phyloP scores from a whole-genome alignment of 148 eudicot genomes.

The Pouteria glomerata region DNA sequence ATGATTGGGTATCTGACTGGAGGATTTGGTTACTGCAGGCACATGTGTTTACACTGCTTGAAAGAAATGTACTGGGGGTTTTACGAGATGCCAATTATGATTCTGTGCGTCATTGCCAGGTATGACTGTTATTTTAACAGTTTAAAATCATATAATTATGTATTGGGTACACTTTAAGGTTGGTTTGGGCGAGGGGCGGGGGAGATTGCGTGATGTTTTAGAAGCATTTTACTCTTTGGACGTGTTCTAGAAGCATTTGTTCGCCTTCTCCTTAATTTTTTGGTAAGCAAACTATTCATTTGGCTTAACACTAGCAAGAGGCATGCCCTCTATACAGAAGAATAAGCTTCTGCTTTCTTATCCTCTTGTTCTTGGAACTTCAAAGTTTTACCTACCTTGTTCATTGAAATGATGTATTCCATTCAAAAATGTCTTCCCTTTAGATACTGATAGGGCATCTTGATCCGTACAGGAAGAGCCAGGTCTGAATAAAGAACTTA shows the following conservation, averaged over 20 bases:
- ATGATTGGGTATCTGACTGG: conserved; percentile 7
- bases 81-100: conserved; percentile 42
- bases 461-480: background rate
- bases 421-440: background rate
- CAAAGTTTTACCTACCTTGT: background rate
- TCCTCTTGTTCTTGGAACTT: too few relatives aligned
- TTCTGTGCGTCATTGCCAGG: conserved; percentile 36
- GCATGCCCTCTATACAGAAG: too few relatives aligned
- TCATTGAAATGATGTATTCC: background rate
- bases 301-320: too few relatives aligned
- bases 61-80: conserved; percentile 55
- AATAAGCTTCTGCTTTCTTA: too few relatives aligned
- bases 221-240: too few relatives aligned
- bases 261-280: too few relatives aligned
- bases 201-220: too few relatives aligned
- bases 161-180: background rate
- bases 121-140: conserved; percentile 21
- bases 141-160: conserved; percentile 2
- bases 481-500: background rate
- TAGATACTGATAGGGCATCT: background rate
- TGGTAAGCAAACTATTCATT: too few relatives aligned
- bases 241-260: too few relatives aligned
- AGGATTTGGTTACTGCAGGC: conserved; percentile 43
- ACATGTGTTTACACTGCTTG: conserved; percentile 63
- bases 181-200: too few relatives aligned